phyloP scores from a whole-genome alignment of 148 eudicot species.

The Chenopodium berlandieri region DNA sequence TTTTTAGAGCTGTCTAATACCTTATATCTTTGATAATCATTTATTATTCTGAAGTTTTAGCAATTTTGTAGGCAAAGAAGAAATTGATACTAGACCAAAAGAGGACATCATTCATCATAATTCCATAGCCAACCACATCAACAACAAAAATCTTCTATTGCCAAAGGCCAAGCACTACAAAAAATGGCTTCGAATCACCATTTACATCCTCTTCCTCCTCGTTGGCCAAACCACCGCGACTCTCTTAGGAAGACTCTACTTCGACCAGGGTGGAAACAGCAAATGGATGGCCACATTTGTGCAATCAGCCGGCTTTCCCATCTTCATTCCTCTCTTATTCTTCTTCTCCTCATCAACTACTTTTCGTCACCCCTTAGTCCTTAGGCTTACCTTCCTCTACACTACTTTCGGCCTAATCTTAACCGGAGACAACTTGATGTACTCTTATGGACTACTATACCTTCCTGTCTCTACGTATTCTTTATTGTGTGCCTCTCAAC shows the following conservation, averaged over 20 bases:
- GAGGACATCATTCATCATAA: neutral
- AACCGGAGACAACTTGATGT: slow-evolving; percentile 40
- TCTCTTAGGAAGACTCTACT: slow-evolving; percentile 45
- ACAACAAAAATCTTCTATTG: neutral
- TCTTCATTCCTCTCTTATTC: slow-evolving; percentile 25
- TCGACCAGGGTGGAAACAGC: slow-evolving; percentile 50
- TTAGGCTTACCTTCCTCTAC: slow-evolving; percentile 27
- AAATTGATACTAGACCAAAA: slow-evolving; percentile 15
- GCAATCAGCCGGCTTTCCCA: slow-evolving; percentile 48
- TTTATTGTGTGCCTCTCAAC: slow-evolving; percentile 46
- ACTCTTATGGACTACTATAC: slow-evolving; percentile 43
- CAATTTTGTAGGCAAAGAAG: slow-evolving; percentile 23
- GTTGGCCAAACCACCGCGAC: slow-evolving; percentile 37
- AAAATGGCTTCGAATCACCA: slow-evolving; percentile 37
- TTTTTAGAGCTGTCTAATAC: neutral
- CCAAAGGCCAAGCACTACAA: slow-evolving; percentile 28
- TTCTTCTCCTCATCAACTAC: neutral
- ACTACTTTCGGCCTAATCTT: slow-evolving; percentile 30
- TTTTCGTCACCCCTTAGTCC: neutral
- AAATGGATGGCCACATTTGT: slow-evolving; percentile 56
- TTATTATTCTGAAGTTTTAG: neutral
- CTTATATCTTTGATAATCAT: neutral
- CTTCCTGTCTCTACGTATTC: slow-evolving; percentile 57
- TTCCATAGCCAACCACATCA: neutral
- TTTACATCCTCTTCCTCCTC: slow-evolving; percentile 32